Evolutionary conservation across 495 filamentous ascomycete genomes (phyloP).

Genomic region (Penicillium herquei): DNA sequence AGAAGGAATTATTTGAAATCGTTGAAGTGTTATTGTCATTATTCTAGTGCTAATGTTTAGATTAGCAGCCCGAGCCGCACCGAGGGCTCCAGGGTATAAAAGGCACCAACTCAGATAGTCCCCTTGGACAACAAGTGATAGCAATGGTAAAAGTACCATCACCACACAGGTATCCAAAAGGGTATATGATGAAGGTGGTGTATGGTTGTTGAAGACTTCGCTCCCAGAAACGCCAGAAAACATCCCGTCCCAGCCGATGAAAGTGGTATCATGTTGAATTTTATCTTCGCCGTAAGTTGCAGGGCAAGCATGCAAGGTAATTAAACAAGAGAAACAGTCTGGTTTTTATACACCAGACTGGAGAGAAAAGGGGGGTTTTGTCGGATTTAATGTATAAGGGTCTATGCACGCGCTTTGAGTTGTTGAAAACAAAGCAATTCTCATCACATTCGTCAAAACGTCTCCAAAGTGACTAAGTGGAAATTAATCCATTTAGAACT

Average conservation of each 20-base stretch:
- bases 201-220: conserved; percentile 46
- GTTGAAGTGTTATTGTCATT: conserved; percentile 24
- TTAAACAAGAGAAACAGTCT: conserved; percentile 31
- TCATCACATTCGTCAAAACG: conserved; percentile 53
- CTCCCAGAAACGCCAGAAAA: conserved; percentile 46
- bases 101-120: not conserved
- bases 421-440: conserved; percentile 61
- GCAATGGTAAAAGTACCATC: not conserved
- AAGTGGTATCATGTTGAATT: conserved; percentile 59
- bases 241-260: conserved; percentile 48
- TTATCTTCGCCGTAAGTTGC: conserved; percentile 47
- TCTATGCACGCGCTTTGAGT: conserved; percentile 55
- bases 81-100: not conserved
- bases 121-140: not conserved
- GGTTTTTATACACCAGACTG: not conserved
- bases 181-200: conserved; percentile 15
- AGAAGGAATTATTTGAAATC: conserved; percentile 5
- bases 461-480: conserved; percentile 19
- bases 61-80: conserved; percentile 33
- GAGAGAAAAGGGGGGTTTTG: conserved; percentile 10
- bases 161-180: conserved; percentile 9
- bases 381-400: conserved; percentile 21
- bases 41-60: conserved; percentile 49
- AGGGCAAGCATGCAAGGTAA: conserved; percentile 46
- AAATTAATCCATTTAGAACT: conserved; percentile 60